A percentile compares a stretch with the other conserved stretches of the same genome.
Conservation (phyloP, 768 basidiomycete species). For the Leccinum obscurum region DNA sequence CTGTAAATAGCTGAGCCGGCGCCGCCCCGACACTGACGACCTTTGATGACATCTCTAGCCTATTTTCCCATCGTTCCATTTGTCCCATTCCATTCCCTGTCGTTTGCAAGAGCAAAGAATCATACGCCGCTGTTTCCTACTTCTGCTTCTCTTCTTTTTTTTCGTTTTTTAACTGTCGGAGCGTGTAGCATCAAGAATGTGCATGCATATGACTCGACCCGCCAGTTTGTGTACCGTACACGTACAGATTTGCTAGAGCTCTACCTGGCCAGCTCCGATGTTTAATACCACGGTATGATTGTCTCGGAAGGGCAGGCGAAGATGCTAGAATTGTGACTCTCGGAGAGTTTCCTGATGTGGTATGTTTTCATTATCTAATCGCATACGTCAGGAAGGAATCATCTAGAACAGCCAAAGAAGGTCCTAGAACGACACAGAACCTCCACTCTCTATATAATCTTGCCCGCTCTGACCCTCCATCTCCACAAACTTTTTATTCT, state of each 20-base stretch:
- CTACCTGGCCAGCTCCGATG: conserved; percentile 15
- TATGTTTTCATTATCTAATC: conserved; percentile 35
- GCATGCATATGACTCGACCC: conserved; percentile 30
- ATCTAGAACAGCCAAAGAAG: conserved; percentile 35
- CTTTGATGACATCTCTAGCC: conserved; percentile 29
- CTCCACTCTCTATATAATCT: conserved; percentile 33
- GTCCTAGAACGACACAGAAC: conserved; percentile 36
- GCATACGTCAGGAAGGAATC: conserved; percentile 32
- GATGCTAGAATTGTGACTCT: neutral
- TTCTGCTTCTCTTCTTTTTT: conserved; percentile 5
- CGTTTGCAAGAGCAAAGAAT: conserved; percentile 17
- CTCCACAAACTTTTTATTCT: conserved; percentile 16
- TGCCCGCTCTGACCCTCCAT: neutral
- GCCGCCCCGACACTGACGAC: conserved; percentile 27
- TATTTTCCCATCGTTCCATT: conserved; percentile 17
- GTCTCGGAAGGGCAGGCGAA: neutral
- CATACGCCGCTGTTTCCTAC: conserved; percentile 15
- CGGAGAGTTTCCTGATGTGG: conserved; percentile 3
- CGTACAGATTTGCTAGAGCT: conserved; percentile 29
- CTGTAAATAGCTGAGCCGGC: conserved; percentile 25
- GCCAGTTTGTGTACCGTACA: conserved; percentile 24
- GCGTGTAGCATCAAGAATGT: conserved; percentile 27
- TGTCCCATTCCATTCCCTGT: conserved; percentile 20
- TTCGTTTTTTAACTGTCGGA: conserved; percentile 11
- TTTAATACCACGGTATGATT: conserved; percentile 9